Conservation (phyloP, 2,329 filamentous ascomycete genomes). For the Apiospora malaysiana region DNA sequence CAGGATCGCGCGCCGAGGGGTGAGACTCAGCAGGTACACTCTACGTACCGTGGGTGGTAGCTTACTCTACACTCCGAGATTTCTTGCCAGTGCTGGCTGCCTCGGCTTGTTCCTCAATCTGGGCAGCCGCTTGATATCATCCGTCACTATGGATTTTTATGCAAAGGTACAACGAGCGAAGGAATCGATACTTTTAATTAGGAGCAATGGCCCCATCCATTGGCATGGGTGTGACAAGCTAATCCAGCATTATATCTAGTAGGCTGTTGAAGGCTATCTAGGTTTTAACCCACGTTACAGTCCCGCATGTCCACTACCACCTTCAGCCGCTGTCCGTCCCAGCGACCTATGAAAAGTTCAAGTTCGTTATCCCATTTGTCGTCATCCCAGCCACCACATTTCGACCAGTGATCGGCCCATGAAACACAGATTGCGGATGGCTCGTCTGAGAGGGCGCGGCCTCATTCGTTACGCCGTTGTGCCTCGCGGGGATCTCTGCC, state of each 20-base stretch:
- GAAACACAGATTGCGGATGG: slow-evolving; percentile 6
- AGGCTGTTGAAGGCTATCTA: not conserved
- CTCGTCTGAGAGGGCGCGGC: slow-evolving; percentile 7
- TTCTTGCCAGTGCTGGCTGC: slow-evolving; percentile 2
- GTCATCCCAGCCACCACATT: not conserved
- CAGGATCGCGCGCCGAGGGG: not conserved
- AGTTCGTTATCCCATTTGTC: not conserved
- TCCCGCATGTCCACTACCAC: not conserved
- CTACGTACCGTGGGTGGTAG: not conserved
- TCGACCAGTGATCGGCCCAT: slow-evolving; percentile 10
- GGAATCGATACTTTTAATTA: not conserved
- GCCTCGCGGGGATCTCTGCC: slow-evolving; percentile 6
- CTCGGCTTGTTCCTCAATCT: not conserved
- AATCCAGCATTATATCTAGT: not conserved
- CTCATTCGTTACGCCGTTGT: not conserved
- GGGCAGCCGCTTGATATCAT: not conserved
- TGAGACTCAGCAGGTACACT: slow-evolving; percentile 7
- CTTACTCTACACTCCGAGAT: slow-evolving; percentile 6
- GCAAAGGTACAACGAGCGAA: slow-evolving; percentile 1
- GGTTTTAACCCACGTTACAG: not conserved
- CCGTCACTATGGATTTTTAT: not conserved
- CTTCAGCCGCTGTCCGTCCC: not conserved
- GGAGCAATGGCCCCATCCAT: not conserved
- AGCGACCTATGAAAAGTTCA: slow-evolving; percentile 16
- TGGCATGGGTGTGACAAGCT: not conserved